Conservation (phyloP, 225 moss, liverwort and hornwort genomes). For the Sphagnum tenellum region DNA sequence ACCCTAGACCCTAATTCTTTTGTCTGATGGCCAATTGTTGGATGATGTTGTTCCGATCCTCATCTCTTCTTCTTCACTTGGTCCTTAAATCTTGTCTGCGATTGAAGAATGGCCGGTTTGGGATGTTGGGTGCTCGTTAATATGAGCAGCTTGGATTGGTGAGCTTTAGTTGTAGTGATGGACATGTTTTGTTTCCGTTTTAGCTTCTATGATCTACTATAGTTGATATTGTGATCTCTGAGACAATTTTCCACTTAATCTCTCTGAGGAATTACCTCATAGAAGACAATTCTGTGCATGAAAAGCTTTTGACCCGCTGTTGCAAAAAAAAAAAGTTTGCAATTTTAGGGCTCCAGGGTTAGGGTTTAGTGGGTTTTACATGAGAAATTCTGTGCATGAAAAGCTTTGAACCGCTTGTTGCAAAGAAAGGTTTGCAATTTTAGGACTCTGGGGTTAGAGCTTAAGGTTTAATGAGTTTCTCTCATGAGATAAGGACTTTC, state of each 20-base stretch:
- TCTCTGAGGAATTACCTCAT: too few species aligned
- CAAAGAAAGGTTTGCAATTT: background rate
- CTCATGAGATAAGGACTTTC: background rate
- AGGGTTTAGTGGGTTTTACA: constrained; percentile 1
- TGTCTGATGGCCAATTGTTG: background rate
- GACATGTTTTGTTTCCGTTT: too few species aligned
- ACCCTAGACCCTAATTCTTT: background rate
- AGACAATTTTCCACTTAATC: background rate
- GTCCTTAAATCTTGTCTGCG: too few species aligned
- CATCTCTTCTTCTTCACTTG: background rate
- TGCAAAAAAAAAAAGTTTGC: too few species aligned
- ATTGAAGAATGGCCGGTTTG: too few species aligned
- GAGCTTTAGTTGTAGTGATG: too few species aligned
- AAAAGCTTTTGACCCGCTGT: too few species aligned
- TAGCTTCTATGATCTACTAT: too few species aligned
- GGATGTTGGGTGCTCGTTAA: too few species aligned
- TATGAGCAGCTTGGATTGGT: too few species aligned
- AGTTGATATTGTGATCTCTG: background rate
- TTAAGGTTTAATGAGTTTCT: constrained; percentile 3
- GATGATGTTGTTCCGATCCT: background rate
- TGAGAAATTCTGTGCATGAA: background rate
- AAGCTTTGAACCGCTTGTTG: background rate
- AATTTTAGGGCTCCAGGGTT: constrained; percentile 1
- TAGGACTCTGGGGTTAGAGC: constrained; percentile 3
- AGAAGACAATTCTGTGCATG: too few species aligned